Conservation (phyloP, 2,329 filamentous ascomycete genomes). For the Alternaria sp. region DNA sequence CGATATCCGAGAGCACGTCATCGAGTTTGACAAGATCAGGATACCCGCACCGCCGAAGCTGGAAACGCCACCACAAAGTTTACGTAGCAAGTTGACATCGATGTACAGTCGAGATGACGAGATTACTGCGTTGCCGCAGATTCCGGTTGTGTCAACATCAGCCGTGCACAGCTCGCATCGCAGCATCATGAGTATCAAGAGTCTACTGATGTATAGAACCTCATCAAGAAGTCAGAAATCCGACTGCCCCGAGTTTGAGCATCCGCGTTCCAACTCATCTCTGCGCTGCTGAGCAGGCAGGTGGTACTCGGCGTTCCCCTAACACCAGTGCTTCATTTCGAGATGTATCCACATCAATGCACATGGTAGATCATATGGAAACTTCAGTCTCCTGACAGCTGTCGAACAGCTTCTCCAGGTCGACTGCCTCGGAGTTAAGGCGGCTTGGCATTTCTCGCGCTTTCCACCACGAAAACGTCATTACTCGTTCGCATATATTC, state of each 20-base stretch:
- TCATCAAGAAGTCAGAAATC: constrained; percentile 8
- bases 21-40: constrained; percentile 36
- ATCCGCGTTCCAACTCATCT: not conserved
- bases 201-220: constrained; percentile 32
- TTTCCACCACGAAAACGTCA: constrained; percentile 31
- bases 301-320: too few relatives aligned
- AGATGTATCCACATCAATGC: not conserved
- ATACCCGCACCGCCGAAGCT: constrained; percentile 34
- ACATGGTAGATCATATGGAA: not conserved
- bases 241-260: not conserved
- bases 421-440: constrained; percentile 16
- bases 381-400: not conserved
- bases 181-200: constrained; percentile 33
- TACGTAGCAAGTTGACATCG: constrained; percentile 22
- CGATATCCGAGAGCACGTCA: constrained; percentile 38
- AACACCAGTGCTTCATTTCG: not conserved
- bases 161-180: constrained; percentile 18
- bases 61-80: constrained; percentile 32
- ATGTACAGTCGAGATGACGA: constrained; percentile 21
- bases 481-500: constrained; percentile 21
- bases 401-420: not conserved
- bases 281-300: not conserved
- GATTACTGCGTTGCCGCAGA: constrained; percentile 29
- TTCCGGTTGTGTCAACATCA: constrained; percentile 5
- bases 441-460: constrained; percentile 34